Conservation (phyloP, 805 yeast species). For the Candida lessepsii region DNA sequence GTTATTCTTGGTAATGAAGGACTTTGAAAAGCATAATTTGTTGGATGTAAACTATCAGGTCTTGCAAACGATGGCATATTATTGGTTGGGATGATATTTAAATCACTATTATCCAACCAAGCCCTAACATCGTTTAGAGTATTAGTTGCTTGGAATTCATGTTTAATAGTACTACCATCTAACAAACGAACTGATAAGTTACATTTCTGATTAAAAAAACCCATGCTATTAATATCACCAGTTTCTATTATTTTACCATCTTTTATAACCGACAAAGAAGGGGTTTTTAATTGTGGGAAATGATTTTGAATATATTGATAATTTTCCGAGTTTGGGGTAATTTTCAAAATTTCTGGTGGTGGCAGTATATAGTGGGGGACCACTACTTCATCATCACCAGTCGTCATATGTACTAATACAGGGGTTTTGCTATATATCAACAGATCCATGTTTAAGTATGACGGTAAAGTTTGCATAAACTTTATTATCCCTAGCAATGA, state of each 20-base stretch:
- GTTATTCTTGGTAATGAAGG: slow-evolving; percentile 50
- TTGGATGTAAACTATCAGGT: slow-evolving; percentile 57
- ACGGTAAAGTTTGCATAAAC: too few relatives aligned
- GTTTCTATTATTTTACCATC: not conserved
- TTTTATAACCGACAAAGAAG: not conserved
- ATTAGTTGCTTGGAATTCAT: slow-evolving; percentile 45
- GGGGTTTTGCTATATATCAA: too few relatives aligned
- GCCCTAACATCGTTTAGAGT: slow-evolving; percentile 58
- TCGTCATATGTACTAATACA: too few relatives aligned
- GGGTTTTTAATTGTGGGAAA: not conserved
- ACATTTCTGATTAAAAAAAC: slow-evolving; percentile 21
- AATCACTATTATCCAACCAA: slow-evolving; percentile 47
- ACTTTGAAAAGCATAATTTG: slow-evolving; percentile 39
- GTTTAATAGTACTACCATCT: slow-evolving; percentile 60
- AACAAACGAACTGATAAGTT: slow-evolving; percentile 59
- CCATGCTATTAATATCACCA: not conserved
- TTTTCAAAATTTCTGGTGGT: not conserved
- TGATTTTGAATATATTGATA: not conserved
- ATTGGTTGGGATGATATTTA: slow-evolving; percentile 38
- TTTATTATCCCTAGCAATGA: slow-evolving; percentile 2
- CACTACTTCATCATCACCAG: too few relatives aligned
- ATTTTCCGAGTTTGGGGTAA: not conserved
- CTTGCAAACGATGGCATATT: slow-evolving; percentile 52
- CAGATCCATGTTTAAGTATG: too few relatives aligned
- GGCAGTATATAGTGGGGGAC: not conserved